Percentiles rank a stretch among this genome's conserved stretches.
These are phyloP conservation scores for Pythium aristosporum DNA, from an alignment of 352 stramenopile genomes.

Conservation along the genomic window DNA sequence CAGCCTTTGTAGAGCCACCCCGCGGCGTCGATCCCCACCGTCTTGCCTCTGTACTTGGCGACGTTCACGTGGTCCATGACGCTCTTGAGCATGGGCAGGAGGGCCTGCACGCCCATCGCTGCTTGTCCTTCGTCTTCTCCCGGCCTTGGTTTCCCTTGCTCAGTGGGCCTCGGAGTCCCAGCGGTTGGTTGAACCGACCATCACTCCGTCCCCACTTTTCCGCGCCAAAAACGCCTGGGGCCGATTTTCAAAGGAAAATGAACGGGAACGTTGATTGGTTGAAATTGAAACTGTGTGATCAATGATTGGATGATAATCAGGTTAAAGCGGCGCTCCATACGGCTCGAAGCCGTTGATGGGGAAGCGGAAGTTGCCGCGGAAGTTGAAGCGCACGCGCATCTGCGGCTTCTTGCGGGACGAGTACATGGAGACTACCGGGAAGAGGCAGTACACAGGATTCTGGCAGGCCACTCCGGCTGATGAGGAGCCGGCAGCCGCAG, in stretches of 20 bases:
- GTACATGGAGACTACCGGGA: slow-evolving; percentile 76
- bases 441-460: slow-evolving; percentile 60
- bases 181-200: slow-evolving; percentile 22
- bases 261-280: slow-evolving; percentile 18
- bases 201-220: slow-evolving; percentile 20
- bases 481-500: neutral
- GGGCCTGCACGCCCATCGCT: slow-evolving; percentile 39
- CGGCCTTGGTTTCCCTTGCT: neutral
- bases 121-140: slow-evolving; percentile 6
- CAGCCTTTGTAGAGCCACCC: slow-evolving; percentile 91
- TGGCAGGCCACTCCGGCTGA: slow-evolving; percentile 40
- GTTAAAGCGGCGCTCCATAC: slow-evolving; percentile 56
- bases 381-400: slow-evolving; percentile 76
- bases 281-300: slow-evolving; percentile 14
- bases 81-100: slow-evolving; percentile 69
- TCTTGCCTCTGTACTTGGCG: slow-evolving; percentile 72
- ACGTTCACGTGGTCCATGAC: slow-evolving; percentile 75
- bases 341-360: slow-evolving; percentile 67
- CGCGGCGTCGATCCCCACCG: slow-evolving; percentile 65
- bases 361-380: slow-evolving; percentile 69
- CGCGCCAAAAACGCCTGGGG: slow-evolving; percentile 17
- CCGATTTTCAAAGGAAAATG: neutral
- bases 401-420: slow-evolving; percentile 67
- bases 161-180: neutral
- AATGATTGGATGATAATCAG: slow-evolving; percentile 29